Evolutionary conservation across 2,329 filamentous ascomycete genomes (phyloP).

Genomic region (Aureobasidium melanogenum): DNA sequence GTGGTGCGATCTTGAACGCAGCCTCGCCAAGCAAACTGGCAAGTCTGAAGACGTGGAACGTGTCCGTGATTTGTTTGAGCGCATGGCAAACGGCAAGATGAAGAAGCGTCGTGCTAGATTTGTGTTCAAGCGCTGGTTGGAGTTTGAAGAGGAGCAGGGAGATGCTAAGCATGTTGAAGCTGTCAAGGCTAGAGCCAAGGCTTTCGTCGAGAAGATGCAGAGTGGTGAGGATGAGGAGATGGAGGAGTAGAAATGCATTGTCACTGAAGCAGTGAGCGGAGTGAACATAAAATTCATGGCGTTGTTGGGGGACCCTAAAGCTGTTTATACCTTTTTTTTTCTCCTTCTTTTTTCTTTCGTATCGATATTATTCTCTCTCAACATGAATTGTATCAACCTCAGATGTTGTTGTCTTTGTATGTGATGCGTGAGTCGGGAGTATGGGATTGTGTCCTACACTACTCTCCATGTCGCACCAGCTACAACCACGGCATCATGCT

Average conservation of each 20-base stretch:
- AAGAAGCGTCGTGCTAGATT: constrained; percentile 76
- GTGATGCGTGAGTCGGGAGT: too few species aligned
- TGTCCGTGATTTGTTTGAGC: constrained; percentile 57
- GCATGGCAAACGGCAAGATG: constrained; percentile 55
- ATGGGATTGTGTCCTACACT: too few species aligned
- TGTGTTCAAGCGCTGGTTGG: constrained; percentile 87
- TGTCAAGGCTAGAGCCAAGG: constrained; percentile 60
- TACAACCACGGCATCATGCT: too few species aligned
- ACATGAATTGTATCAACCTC: too few species aligned
- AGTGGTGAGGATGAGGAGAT: constrained; percentile 22
- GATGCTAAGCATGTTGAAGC: constrained; percentile 60
- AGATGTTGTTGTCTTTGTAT: too few species aligned
- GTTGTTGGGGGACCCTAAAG: not conserved
- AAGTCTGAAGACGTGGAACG: constrained; percentile 54
- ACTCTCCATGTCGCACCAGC: too few species aligned
- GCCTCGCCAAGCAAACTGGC: constrained; percentile 38
- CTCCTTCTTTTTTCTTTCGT: not conserved
- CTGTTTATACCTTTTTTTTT: not conserved
- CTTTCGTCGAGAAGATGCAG: constrained; percentile 53
- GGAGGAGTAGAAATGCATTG: not conserved
- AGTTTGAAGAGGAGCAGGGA: constrained; percentile 69
- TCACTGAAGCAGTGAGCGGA: not conserved
- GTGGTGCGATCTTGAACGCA: constrained; percentile 71
- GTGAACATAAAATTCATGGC: not conserved
- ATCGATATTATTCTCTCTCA: not conserved